Evolutionary conservation across 805 yeast species (phyloP).

Genomic region (Kodamaea hsintzibuensis): DNA sequence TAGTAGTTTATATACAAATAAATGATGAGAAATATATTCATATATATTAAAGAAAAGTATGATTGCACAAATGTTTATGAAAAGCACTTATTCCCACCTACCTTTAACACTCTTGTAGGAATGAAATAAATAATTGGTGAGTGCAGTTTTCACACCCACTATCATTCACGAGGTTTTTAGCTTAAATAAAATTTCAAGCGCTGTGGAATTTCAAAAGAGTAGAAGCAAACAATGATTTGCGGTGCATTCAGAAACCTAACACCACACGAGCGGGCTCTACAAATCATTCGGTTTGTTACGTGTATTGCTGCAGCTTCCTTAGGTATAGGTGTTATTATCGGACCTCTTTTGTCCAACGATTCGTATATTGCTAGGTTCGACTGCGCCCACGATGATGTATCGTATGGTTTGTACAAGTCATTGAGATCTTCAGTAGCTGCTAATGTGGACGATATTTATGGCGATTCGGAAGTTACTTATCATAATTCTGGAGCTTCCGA

Average conservation of each 20-base stretch:
- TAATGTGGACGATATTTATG: slow-evolving; percentile 13
- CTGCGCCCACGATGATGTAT: slow-evolving; percentile 54
- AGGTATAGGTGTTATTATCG: slow-evolving; percentile 21
- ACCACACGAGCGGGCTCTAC: slow-evolving; percentile 25
- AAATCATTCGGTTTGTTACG: slow-evolving; percentile 23
- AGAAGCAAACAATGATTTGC: not conserved
- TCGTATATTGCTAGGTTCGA: slow-evolving; percentile 40
- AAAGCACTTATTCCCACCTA: too few species aligned
- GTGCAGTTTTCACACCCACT: not conserved
- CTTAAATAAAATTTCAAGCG: too few species aligned
- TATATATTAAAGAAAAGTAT: too few species aligned
- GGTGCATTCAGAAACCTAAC: slow-evolving; percentile 27
- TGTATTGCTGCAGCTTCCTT: slow-evolving; percentile 16
- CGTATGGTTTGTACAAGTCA: slow-evolving; percentile 51
- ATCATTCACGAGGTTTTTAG: not conserved
- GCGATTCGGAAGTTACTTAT: not conserved
- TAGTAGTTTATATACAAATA: not conserved
- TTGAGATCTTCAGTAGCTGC: slow-evolving; percentile 34
- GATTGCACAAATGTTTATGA: too few species aligned
- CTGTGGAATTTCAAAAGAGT: not conserved
- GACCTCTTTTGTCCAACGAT: slow-evolving; percentile 23
- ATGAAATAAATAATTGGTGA: too few species aligned
- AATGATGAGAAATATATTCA: not conserved
- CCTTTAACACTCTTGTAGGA: too few species aligned
- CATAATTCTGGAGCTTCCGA: slow-evolving; percentile 12